Conservation (phyloP, 257 asterid species). For the Solanum chiquidenum region DNA sequence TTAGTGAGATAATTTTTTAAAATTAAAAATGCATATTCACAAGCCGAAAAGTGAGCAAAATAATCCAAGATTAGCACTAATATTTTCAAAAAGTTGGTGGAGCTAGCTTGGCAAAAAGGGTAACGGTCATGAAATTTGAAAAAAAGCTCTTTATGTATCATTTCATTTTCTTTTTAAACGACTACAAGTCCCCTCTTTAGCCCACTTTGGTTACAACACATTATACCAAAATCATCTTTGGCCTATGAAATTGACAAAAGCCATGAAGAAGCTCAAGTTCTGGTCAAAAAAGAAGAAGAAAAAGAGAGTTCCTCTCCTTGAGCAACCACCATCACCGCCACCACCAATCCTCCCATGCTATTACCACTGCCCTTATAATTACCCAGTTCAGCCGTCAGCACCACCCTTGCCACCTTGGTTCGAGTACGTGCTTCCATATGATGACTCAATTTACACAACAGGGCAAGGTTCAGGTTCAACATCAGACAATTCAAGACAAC, state of each 20-base stretch:
- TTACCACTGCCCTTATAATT: constrained; percentile 12
- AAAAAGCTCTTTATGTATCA: not conserved
- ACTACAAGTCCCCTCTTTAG: not conserved
- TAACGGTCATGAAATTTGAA: constrained; percentile 22
- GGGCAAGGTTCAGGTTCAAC: constrained; percentile 2
- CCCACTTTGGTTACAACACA: not conserved
- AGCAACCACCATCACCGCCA: constrained; percentile 18
- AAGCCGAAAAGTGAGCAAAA: not conserved
- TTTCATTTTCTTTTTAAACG: not conserved
- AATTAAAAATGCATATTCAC: not conserved
- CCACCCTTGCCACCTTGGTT: constrained; percentile 67
- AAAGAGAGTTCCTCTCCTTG: constrained; percentile 5
- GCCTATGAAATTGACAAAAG: constrained; percentile 49
- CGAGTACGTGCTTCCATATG: constrained; percentile 17
- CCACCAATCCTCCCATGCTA: constrained; percentile 6
- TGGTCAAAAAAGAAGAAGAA: constrained; percentile 61
- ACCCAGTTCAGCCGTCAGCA: constrained; percentile 49
- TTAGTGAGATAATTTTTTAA: no score
- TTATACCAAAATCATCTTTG: not conserved
- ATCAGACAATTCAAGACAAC: not conserved
- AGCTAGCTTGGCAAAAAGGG: not conserved
- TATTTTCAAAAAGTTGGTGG: not conserved
- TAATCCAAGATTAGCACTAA: not conserved
- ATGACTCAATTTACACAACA: constrained; percentile 8
- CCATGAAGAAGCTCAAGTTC: constrained; percentile 58